These are phyloP conservation scores for Mychonastes homosphaera DNA, from an alignment of 139 green algal species.

Conservation along the genomic window DNA sequence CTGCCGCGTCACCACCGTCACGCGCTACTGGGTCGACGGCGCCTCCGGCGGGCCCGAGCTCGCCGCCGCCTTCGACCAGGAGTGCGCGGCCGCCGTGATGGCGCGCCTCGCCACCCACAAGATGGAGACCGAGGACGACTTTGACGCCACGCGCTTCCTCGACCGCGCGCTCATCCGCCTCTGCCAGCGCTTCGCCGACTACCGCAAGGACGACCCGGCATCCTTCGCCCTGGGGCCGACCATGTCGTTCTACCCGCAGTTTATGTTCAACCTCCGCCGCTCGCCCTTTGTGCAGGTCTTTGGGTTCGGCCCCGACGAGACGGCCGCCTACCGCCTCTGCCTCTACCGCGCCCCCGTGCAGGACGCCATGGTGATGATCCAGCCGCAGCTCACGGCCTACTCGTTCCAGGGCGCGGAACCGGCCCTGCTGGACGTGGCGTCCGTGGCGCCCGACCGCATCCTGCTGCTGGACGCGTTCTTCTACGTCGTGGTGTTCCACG, in stretches of 20 bases:
- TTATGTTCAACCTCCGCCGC: conserved; percentile 98
- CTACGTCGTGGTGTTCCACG: conserved; percentile 90
- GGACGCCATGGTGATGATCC: conserved; percentile 92
- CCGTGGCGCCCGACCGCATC: conserved; percentile 84
- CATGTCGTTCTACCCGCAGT: conserved; percentile 93
- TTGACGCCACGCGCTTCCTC: conserved; percentile 93
- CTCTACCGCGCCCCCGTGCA: conserved; percentile 69
- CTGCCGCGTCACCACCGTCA: conserved; percentile 84
- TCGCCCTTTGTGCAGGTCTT: conserved; percentile 96
- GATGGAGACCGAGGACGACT: conserved; percentile 94
- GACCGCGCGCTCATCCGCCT: conserved; percentile 75
- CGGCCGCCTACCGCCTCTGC: conserved; percentile 78
- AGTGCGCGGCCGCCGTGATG: conserved; percentile 84
- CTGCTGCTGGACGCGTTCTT: conserved; percentile 97
- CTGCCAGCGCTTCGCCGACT: conserved; percentile 42
- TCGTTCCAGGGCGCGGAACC: conserved; percentile 68
- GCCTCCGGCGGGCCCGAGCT: conserved; percentile 49
- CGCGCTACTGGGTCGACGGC: conserved; percentile 67
- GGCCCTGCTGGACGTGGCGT: conserved; percentile 90
- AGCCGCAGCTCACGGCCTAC: conserved; percentile 82
- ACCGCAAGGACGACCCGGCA: conserved; percentile 82
- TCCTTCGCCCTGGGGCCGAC: conserved; percentile 79
- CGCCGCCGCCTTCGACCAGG: conserved; percentile 89
- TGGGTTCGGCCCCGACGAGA: conserved; percentile 94
- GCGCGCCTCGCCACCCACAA: conserved; percentile 68